Base-by-base conservation (phyloP, 169 alveolate genomes). In the Ichthyophthirius multifiliis region DNA sequence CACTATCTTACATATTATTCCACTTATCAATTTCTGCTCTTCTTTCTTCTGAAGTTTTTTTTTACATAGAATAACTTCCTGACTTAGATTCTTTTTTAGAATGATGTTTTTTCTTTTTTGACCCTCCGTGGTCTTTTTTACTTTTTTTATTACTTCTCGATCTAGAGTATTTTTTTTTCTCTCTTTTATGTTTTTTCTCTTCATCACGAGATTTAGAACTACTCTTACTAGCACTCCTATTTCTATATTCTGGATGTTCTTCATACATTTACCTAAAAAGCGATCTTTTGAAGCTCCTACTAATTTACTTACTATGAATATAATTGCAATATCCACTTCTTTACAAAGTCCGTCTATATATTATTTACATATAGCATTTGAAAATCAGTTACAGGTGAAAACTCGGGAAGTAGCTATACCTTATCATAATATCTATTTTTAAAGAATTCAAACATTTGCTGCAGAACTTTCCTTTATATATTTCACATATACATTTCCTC, bases 321-420 rank as follows among this genome's bases (percentile, higher is more conserved):
- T 67, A 67, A 39, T 67, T 67, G 5, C 77, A 67, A 89, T 97
- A 99, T 30, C 99, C 99, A 12, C 99, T 99, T 65, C 99, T 94
- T 98, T 95, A 90, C 99, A 99, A 44, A 94, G 96, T 4, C 99
- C 99, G 74, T 98, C 99, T 35, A 96, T 98, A 85, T 97, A 98
- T 85, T 98, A 99, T 41, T 99, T 95, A 82, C 99, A 98, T 63
- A 98, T 93, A 37, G 99, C 99, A 76, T 98, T 99, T 55, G 98
- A 95, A 89, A 99, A 86, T 99, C 99, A n/a, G 99, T 95, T 5
- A 99, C 99, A 6, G 99, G 99, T 13, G 99, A 96, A 86, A 93
- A 98, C 83, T 99, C 99, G 27, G 96, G 96, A 62, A 95, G 95
- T n/a, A 99, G 96, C 6, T 94, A 96, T 78, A 93, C 94, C 13